Evolutionary conservation across 768 basidiomycete species (phyloP), one percentile per base, ranked within the genome.

Genomic region (Trametes cingulata): DNA sequence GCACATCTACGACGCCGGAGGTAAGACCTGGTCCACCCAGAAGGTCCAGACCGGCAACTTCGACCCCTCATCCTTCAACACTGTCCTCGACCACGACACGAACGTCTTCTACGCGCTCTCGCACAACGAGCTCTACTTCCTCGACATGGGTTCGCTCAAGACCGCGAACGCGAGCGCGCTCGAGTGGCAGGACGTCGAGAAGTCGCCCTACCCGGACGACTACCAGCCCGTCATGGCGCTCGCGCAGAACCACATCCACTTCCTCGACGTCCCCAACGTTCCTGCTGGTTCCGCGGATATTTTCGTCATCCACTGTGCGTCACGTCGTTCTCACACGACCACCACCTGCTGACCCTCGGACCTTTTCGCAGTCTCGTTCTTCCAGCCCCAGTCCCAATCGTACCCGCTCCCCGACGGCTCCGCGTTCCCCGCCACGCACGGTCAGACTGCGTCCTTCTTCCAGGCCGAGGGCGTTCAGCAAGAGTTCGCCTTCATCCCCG

Each of bases 11-110:
- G 83, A 94, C 67, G 91, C 88, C 6, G 70, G 76, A 7, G 80
- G 78, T 22, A 84, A 85, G 61, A 80, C 87, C 0, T 96, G 95
- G 95, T 83, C 89, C 3, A 88, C 82, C 2, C 95, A 98, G 69
- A 64, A 77, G 2, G 81, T 81, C 15, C 80, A 75, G 6, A 66
- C 80, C 0, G 81, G 80, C 36, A 73, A 72, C 53, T 87, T 89
- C 65, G 85, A 94, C 71, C 81, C 85, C 4, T 72, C 79, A 2
- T 82, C 83, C 19, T 88, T 86, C 67, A 80, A 77, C 25, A 83
- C 90, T 25, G 86, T 96, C 61, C 82, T 98, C 35, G 95, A 98
- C 75, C 95, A 96, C 64, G 95, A 98, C 72, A 98, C 95, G 50
- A 95, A 96, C 62, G 85, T 88, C 60, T 88, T 97, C 75, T 90